Conservation (phyloP, 768 basidiomycete species). For the Paxillus involutus region DNA sequence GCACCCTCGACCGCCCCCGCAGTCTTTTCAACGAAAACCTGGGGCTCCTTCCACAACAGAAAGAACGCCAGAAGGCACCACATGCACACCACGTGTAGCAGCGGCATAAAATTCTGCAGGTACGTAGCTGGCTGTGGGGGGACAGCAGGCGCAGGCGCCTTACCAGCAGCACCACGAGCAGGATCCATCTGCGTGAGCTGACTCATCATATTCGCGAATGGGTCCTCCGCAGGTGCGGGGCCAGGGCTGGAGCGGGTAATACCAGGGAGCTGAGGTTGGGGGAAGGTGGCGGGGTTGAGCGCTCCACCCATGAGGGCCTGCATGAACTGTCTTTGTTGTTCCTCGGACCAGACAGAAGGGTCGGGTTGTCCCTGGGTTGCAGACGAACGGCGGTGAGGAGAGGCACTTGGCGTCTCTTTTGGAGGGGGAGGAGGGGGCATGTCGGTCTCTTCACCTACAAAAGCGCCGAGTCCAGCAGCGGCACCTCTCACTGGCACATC, state of each 20-base stretch:
- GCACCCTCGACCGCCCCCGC: constrained; percentile 33
- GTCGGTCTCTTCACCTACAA: constrained; percentile 37
- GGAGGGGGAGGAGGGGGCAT: constrained; percentile 26
- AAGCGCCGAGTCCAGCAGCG: constrained; percentile 24
- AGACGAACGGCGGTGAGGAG: constrained; percentile 25
- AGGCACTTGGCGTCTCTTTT: constrained; percentile 25
- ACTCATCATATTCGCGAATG: constrained; percentile 45
- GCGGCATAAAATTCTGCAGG: constrained; percentile 60
- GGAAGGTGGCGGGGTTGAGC: constrained; percentile 30
- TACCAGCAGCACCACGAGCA: constrained; percentile 24
- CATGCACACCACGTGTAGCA: constrained; percentile 63
- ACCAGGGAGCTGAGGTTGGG: constrained; percentile 7
- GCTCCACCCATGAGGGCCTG: constrained; percentile 54
- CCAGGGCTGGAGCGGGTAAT: constrained; percentile 19
- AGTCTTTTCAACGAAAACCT: constrained; percentile 39
- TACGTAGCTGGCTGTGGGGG: constrained; percentile 39
- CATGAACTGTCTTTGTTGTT: constrained; percentile 69
- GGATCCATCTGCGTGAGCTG: constrained; percentile 27
- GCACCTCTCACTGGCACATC: constrained; percentile 12
- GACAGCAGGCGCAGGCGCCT: constrained; percentile 21
- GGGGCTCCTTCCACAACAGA: constrained; percentile 64
- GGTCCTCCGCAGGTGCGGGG: constrained; percentile 35
- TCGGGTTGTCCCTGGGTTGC: constrained; percentile 35
- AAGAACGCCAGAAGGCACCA: constrained; percentile 71
- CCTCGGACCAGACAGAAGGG: constrained; percentile 62